These are phyloP conservation scores for Arthonia radiata DNA, from an alignment of 495 filamentous ascomycete species.

Conservation along the genomic window DNA sequence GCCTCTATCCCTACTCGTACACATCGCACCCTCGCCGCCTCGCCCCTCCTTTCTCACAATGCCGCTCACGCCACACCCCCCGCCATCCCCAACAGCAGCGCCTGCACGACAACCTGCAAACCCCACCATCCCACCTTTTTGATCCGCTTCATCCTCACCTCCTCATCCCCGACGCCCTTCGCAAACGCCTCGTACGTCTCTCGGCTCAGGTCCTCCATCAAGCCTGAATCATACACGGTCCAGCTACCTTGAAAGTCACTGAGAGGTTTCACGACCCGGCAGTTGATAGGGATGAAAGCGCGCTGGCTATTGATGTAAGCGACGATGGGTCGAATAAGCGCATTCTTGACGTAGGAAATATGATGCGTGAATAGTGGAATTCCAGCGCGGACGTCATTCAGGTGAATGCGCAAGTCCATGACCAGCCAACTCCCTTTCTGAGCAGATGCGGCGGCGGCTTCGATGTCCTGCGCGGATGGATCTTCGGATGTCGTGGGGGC, in stretches of 20 bases:
- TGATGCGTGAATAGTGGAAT: conserved; percentile 80
- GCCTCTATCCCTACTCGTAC: too few relatives aligned
- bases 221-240: conserved; percentile 79
- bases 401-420: conserved; percentile 71
- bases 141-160: conserved; percentile 61
- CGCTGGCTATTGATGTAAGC: conserved; percentile 89
- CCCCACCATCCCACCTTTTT: conserved; percentile 96
- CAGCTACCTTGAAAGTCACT: conserved; percentile 87
- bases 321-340: conserved; percentile 87
- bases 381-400: conserved; percentile 75
- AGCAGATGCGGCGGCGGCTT: conserved; percentile 7
- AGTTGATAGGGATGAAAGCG: conserved; percentile 85
- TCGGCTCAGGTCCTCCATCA: conserved; percentile 87
- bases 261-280: conserved; percentile 68
- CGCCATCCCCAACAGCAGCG: conserved; percentile 85
- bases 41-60: too few relatives aligned
- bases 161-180: conserved; percentile 60
- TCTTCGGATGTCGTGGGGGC: conserved; percentile 2
- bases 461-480: conserved; percentile 6
- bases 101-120: conserved; percentile 69
- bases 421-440: conserved; percentile 47
- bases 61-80: conserved; percentile 55
- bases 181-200: conserved; percentile 87
- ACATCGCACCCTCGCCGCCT: too few relatives aligned
- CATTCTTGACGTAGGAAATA: conserved; percentile 86